Evolutionary conservation across 192 early-diverging fungal species (phyloP).

Genomic region (Podila verticillata): DNA sequence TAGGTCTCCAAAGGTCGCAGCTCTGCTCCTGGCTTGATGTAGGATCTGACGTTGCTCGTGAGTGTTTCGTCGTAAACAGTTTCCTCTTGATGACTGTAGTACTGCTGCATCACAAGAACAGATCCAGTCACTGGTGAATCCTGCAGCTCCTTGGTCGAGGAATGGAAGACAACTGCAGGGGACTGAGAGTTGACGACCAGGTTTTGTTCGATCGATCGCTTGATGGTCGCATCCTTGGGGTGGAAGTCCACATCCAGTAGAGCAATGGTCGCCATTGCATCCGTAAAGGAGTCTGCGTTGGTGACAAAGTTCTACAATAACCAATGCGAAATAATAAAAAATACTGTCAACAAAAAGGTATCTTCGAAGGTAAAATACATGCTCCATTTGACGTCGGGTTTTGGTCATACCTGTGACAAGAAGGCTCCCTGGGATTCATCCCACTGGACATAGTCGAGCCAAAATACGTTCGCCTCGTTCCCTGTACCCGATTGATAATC

Average conservation of each 20-base stretch:
- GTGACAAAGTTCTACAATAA: slow-evolving; percentile 52
- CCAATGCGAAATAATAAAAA: neutral
- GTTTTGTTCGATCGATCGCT: slow-evolving; percentile 18
- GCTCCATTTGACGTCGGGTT: neutral
- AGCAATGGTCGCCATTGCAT: slow-evolving; percentile 50
- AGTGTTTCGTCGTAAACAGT: slow-evolving; percentile 21
- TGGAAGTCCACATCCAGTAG: slow-evolving; percentile 49
- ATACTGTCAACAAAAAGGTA: slow-evolving; percentile 2
- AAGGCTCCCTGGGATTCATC: slow-evolving; percentile 32
- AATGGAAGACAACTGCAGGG: slow-evolving; percentile 56
- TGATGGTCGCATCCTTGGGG: slow-evolving; percentile 18
- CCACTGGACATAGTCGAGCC: slow-evolving; percentile 56
- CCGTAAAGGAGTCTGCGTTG: slow-evolving; percentile 36
- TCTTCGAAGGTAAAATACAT: neutral
- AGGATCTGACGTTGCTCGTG: slow-evolving; percentile 17
- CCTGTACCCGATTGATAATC: neutral
- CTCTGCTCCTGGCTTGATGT: slow-evolving; percentile 18
- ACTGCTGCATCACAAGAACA: slow-evolving; percentile 31
- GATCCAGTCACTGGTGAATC: slow-evolving; percentile 13
- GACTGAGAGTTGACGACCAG: slow-evolving; percentile 31
- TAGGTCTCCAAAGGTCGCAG: slow-evolving; percentile 22
- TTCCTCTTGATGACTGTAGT: slow-evolving; percentile 13
- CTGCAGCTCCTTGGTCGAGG: slow-evolving; percentile 31
- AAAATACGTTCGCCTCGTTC: slow-evolving; percentile 48
- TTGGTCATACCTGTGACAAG: slow-evolving; percentile 49